Base-by-base conservation (phyloP, 805 yeast genomes). In the Priceomyces castillae region DNA sequence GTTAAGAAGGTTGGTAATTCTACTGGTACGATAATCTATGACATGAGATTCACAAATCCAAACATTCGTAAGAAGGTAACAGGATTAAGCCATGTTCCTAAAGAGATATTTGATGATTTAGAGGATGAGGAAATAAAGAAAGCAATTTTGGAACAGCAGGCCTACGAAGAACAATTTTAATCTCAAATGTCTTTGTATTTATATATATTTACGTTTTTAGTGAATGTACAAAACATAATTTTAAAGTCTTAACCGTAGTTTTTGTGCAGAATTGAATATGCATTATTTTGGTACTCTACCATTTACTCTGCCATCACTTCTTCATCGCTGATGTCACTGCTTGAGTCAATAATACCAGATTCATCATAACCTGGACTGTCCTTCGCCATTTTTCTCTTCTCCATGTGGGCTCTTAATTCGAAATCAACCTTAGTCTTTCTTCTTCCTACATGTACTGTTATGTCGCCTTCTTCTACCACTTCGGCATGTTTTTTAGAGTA, bases 71-170 rank as follows among this genome's bases (percentile, higher is more conserved):
- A 65, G 22, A 74, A 66, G 49, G 61, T 65, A n/a, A 85, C 95
- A 0, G 96, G 96, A 0, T 68, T 90, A 49, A 61, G 62, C 3
- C 71, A 75, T 43, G 80, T 90, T 2, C 80, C 86, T 1, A 55
- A 63, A 12, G 80, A 76, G 9, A 56, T 89, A 1, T 83, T 82
- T 48, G 81, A 74, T 9, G 85, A 70, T 22, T 53, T 76, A 17
- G 65, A 61, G 26, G 80, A 74, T 48, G 84, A 78, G 28, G 82
- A 80, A 6, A 70, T 78, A 1, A 74, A 70, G 53, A 53, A 62
- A 20, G 94, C 89, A 1, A 83, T 88, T 42, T 52, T 76, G 40
- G 73, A 72, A 35, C 95, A 86, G 59, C 82, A 80, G 52, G 57
- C 59, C 25, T 70, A 68, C 40, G 89, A 82, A 62, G 56, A 45